phyloP scores from a whole-genome alignment of 768 basidiomycete species.

The Russula lepida region DNA sequence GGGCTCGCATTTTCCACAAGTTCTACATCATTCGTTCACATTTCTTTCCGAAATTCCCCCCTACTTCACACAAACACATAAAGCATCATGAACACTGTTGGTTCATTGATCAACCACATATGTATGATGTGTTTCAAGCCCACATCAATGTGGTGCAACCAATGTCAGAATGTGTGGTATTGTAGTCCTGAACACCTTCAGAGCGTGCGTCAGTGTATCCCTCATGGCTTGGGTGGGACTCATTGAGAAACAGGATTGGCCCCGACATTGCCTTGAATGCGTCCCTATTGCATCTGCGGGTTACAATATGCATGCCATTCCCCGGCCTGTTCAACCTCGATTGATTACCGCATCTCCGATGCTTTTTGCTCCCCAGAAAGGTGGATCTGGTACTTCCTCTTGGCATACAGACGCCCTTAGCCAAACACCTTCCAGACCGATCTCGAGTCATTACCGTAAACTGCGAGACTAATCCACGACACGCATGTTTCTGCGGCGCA shows the following conservation, averaged over 20 bases:
- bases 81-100: constrained; percentile 12
- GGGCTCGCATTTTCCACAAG: background rate
- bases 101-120: constrained; percentile 57
- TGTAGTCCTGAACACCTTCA: constrained; percentile 72
- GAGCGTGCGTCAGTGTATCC: constrained; percentile 36
- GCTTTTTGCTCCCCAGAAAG: constrained; percentile 70
- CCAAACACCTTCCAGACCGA: constrained; percentile 42
- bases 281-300: constrained; percentile 41
- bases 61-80: background rate
- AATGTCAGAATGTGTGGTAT: constrained; percentile 77
- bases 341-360: constrained; percentile 62
- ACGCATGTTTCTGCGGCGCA: too few species aligned
- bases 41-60: background rate
- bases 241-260: constrained; percentile 54
- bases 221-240: background rate
- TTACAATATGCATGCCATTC: constrained; percentile 64
- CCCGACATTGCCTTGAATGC: constrained; percentile 64
- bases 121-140: constrained; percentile 64
- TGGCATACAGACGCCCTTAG: constrained; percentile 13
- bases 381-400: constrained; percentile 29
- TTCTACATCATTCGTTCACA: background rate
- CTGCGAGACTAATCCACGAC: constrained; percentile 50
- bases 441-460: constrained; percentile 62
- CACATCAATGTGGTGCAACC: constrained; percentile 83
- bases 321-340: constrained; percentile 63